These are phyloP conservation scores for Pueraria montana DNA, from an alignment of 306 rosid genomes.

Conservation along the genomic window DNA sequence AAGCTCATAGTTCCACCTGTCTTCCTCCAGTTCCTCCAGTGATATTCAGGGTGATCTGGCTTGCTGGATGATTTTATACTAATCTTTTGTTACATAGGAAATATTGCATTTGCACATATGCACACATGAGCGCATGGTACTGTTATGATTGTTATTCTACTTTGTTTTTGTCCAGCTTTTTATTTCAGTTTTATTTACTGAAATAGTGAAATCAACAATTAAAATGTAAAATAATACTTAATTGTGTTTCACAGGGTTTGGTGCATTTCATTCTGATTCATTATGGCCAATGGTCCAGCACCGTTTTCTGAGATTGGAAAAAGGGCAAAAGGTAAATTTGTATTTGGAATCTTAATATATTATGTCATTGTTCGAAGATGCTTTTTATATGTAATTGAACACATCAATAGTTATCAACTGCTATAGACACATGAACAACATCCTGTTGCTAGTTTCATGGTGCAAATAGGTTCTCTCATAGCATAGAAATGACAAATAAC, in stretches of 20 bases:
- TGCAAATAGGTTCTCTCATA: conserved; percentile 20
- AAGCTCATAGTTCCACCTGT: conserved; percentile 1
- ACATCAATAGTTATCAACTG: neutral
- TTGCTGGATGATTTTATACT: neutral
- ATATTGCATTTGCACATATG: neutral
- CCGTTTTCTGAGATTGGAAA: conserved; percentile 91
- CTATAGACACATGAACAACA: neutral
- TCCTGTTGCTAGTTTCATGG: neutral
- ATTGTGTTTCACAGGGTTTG: conserved; percentile 47
- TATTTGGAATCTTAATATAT: neutral
- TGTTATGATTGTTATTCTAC: conserved; percentile 1
- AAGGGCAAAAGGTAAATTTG: conserved; percentile 78
- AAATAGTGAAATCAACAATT: neutral
- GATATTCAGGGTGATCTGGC: neutral
- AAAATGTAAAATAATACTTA: neutral
- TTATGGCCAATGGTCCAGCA: conserved; percentile 85
- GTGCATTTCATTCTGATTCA: conserved; percentile 52
- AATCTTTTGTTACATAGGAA: neutral
- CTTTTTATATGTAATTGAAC: conserved; percentile 8
- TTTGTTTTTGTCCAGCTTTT: neutral
- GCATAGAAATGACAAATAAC: neutral
- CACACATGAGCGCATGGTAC: neutral
- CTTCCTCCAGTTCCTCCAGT: neutral
- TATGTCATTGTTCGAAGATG: neutral
- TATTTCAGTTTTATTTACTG: neutral